Base-by-base conservation (phyloP, 2,329 filamentous ascomycete species). In the Cladosporium sp. region DNA sequence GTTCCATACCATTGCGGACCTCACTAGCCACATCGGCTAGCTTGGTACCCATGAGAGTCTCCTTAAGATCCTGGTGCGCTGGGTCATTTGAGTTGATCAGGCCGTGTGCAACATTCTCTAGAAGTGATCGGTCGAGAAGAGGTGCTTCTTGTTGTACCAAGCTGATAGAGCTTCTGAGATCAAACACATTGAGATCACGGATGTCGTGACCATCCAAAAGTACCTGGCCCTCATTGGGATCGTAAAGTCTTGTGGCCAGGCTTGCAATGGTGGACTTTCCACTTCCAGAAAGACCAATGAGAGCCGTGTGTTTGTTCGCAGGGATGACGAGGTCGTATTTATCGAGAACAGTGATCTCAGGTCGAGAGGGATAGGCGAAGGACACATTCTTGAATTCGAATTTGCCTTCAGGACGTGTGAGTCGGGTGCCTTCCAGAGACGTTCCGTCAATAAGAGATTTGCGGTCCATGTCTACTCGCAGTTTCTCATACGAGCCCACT, bases 221-320 rank as follows among this genome's bases (percentile, higher is more conserved):
- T 15, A 64, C 60, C n/a, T 46, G 29, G 2, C 66, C 65, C 7
- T 58, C 50, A 3, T 59, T 55, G 2, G 69, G 67, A 48, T 73
- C 70, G 51, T 72, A 74, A 3, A 61, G 52, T 45, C 62, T 53
- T 13, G 54, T 54, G 12, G 72, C 32, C 0, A 97, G 71, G 0
- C 85, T 80, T 0, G 85, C 78, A 30, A 96, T 76, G 0, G 92
- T 96, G 12, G 86, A 91, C 69, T 98, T 97, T 1, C 93, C 92
- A 13, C 85, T 88, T 0, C 93, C 92, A 0, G 90, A 95, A 1
- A 79, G 72, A 1, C 92, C 91, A 2, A 94, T 88, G 15, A 97
- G 81, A 2, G 88, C 89, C 0, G 84, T 84, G 57, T 81, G 86
- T 3, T 78, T 81, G 19, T 84, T 82, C 0, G 77, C 67, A 0